Conservation (phyloP, 1,139 yeast genomes). For the Kodamaea anthophila region DNA sequence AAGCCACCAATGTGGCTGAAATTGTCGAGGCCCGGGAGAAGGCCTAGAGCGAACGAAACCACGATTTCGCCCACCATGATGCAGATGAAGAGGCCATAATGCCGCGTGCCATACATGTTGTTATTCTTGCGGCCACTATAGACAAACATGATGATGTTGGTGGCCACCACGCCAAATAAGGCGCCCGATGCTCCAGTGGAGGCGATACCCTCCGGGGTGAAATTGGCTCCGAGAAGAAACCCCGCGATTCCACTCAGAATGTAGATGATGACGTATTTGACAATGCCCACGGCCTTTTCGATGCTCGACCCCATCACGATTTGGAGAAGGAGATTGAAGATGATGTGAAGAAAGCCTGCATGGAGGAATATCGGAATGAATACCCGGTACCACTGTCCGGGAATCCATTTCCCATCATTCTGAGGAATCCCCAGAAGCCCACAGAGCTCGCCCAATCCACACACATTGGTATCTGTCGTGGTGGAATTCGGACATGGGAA, state of each 20-base stretch:
- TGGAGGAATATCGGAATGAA: conserved; percentile 70
- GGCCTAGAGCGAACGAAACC: conserved; percentile 57
- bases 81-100: conserved; percentile 38
- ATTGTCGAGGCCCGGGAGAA: conserved; percentile 71
- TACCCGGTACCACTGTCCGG: conserved; percentile 68
- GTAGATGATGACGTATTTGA: conserved; percentile 53
- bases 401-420: conserved; percentile 26
- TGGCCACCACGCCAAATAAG: conserved; percentile 62
- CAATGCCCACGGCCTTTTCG: conserved; percentile 54
- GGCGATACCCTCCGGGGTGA: conserved; percentile 63
- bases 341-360: conserved; percentile 67
- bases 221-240: conserved; percentile 65
- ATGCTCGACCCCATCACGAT: conserved; percentile 55
- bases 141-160: conserved; percentile 52
- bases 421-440: conserved; percentile 48
- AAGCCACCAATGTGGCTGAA: conserved; percentile 78
- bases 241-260: conserved; percentile 62
- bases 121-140: conserved; percentile 48
- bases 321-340: conserved; percentile 60
- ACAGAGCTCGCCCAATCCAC: conserved; percentile 54
- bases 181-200: conserved; percentile 77
- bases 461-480: conserved; percentile 45
- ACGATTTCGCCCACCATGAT: conserved; percentile 53
- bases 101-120: conserved; percentile 38
- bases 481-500: conserved; percentile 77